phyloP scores from a whole-genome alignment of 805 yeast genomes.

The Suhomyces canberraensis region DNA sequence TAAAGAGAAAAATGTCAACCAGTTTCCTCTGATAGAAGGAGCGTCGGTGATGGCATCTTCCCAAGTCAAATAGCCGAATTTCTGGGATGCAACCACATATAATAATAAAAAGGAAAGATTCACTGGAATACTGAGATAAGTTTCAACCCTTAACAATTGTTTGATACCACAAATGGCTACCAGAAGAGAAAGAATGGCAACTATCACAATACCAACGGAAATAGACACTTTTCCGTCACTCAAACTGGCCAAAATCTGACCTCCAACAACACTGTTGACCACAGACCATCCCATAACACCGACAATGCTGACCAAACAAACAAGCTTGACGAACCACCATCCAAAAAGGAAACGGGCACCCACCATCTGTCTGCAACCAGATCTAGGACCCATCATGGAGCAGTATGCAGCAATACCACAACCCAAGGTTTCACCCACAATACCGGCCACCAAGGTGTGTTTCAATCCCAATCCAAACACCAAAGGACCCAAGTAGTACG shows the following conservation, averaged over 20 bases:
- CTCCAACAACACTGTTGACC: conserved; percentile 85
- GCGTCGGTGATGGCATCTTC: conserved; percentile 34
- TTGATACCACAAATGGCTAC: conserved; percentile 79
- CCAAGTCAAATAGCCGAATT: conserved; percentile 36
- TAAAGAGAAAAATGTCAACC: conserved; percentile 69
- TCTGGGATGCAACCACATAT: conserved; percentile 57
- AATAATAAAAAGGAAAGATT: conserved; percentile 62
- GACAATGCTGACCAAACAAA: conserved; percentile 65
- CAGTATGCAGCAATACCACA: conserved; percentile 79
- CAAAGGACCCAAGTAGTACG: conserved; percentile 73
- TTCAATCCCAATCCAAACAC: conserved; percentile 66
- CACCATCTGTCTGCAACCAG: conserved; percentile 89
- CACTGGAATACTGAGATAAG: conserved; percentile 66
- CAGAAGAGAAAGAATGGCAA: conserved; percentile 57
- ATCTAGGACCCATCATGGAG: conserved; percentile 83
- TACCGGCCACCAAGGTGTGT: conserved; percentile 60
- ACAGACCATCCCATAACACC: conserved; percentile 94
- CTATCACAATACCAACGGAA: conserved; percentile 71
- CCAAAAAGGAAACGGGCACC: conserved; percentile 79
- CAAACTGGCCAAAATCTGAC: conserved; percentile 69
- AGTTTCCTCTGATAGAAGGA: conserved; percentile 57
- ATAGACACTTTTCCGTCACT: conserved; percentile 66
- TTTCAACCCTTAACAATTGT: conserved; percentile 65
- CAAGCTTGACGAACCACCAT: conserved; percentile 77
- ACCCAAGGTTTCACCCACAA: conserved; percentile 64